A percentile compares a stretch with the other conserved stretches of the same genome.
Conservation (phyloP, 306 rosid species). For the Trifolium fragiferum region DNA sequence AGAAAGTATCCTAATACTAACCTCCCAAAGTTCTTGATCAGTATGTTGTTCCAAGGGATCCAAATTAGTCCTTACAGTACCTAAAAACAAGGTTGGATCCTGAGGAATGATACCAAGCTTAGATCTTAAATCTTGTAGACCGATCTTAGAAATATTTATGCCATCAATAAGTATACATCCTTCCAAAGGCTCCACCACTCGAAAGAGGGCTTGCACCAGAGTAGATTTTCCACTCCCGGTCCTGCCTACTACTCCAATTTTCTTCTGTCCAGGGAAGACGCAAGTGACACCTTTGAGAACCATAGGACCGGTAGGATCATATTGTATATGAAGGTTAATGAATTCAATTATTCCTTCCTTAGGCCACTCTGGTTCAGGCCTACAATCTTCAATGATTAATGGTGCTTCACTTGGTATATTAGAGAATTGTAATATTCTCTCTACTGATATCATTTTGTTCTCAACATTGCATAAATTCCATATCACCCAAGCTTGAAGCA, state of each 20-base stretch:
- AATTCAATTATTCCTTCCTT: conserved; percentile 68
- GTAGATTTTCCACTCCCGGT: conserved; percentile 94
- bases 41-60: conserved; percentile 72
- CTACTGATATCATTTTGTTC: conserved; percentile 90
- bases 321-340: conserved; percentile 62
- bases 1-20: conserved; percentile 37
- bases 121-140: conserved; percentile 80
- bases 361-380: conserved; percentile 83
- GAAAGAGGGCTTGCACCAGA: conserved; percentile 78
- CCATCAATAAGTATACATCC: conserved; percentile 69
- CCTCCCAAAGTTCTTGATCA: conserved; percentile 81
- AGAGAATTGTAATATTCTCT: conserved; percentile 80
- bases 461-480: conserved; percentile 94
- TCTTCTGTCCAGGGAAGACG: conserved; percentile 66
- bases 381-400: conserved; percentile 50
- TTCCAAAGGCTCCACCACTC: conserved; percentile 69
- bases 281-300: conserved; percentile 81
- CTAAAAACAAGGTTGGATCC: conserved; percentile 75
- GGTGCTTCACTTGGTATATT: conserved; percentile 76
- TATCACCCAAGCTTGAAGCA: conserved; percentile 90
- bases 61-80: conserved; percentile 71
- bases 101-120: conserved; percentile 78
- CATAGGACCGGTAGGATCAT: conserved; percentile 68
- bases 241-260: conserved; percentile 80
- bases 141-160: conserved; percentile 65